Conservation (phyloP, 441 rosid species). For the Arabidopsis lyrata region DNA sequence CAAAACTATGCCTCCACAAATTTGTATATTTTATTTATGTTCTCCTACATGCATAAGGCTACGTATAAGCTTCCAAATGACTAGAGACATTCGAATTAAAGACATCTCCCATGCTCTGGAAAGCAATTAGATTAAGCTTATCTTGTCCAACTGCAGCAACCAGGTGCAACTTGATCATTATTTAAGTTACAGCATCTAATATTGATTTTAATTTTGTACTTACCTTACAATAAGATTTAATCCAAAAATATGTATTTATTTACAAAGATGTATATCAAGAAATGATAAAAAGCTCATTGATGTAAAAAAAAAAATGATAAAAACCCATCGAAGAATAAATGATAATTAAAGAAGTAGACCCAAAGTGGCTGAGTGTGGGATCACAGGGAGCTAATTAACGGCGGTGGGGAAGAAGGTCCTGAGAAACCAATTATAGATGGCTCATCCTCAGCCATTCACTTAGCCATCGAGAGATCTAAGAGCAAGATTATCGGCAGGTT, state of each 20-base stretch:
- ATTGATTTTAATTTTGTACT: constrained; percentile 7
- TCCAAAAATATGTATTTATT: not conserved
- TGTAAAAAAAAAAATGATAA: too few relatives aligned
- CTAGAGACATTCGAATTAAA: not conserved
- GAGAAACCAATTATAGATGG: not conserved
- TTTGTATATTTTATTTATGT: not conserved
- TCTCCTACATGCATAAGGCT: not conserved
- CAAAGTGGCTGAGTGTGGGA: not conserved
- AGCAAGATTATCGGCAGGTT: too few relatives aligned
- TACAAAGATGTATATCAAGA: not conserved
- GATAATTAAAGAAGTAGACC: too few relatives aligned
- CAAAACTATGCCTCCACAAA: constrained; percentile 3
- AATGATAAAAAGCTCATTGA: too few relatives aligned
- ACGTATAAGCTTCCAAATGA: constrained; percentile 34
- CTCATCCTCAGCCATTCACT: not conserved
- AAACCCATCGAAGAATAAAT: too few relatives aligned
- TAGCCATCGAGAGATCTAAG: not conserved
- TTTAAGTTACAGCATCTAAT: not conserved
- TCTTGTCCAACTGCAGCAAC: constrained; percentile 34
- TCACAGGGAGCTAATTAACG: not conserved
- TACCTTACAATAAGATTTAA: not conserved
- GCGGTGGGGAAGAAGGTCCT: not conserved
- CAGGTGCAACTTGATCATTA: constrained; percentile 17
- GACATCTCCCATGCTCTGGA: constrained; percentile 20
- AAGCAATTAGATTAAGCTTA: constrained; percentile 31